phyloP scores from a whole-genome alignment of 331 rosid species.

The Saraca asoca region DNA sequence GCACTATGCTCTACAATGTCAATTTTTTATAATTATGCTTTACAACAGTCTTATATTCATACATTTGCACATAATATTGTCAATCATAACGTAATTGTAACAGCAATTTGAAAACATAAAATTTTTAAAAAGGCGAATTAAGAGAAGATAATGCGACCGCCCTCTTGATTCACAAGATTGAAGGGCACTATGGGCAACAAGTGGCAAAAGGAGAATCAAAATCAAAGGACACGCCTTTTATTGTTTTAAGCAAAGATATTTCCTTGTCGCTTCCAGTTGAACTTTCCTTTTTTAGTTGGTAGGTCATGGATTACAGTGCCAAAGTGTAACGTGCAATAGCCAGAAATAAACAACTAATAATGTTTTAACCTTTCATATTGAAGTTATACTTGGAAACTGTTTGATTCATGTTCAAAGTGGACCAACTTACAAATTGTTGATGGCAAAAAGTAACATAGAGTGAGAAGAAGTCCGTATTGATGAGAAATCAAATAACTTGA shows the following conservation, averaged over 20 bases:
- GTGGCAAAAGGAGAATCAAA: constrained; percentile 44
- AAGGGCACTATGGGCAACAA: constrained; percentile 42
- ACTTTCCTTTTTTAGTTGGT: constrained; percentile 36
- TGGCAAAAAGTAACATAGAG: too few relatives aligned
- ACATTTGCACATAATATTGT: too few relatives aligned
- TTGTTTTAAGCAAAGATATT: constrained; percentile 44
- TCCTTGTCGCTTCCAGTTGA: constrained; percentile 40
- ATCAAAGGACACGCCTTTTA: constrained; percentile 37
- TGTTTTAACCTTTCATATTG: constrained; percentile 2
- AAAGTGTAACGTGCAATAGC: constrained; percentile 22
- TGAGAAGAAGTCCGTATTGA: too few relatives aligned
- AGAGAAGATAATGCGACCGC: constrained; percentile 51
- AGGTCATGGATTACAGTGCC: constrained; percentile 26
- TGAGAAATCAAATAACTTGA: too few relatives aligned
- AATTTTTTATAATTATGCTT: too few relatives aligned
- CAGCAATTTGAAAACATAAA: too few relatives aligned
- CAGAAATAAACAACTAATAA: constrained; percentile 9
- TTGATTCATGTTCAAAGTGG: constrained; percentile 5
- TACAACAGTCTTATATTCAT: too few relatives aligned
- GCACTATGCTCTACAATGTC: too few relatives aligned
- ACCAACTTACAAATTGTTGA: background rate
- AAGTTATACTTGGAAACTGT: background rate
- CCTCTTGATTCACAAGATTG: constrained; percentile 45
- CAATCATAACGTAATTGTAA: too few relatives aligned
- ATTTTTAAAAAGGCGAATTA: constrained; percentile 19